Base-by-base conservation (phyloP, 805 yeast genomes). In the Maudiozyma bulderi region DNA sequence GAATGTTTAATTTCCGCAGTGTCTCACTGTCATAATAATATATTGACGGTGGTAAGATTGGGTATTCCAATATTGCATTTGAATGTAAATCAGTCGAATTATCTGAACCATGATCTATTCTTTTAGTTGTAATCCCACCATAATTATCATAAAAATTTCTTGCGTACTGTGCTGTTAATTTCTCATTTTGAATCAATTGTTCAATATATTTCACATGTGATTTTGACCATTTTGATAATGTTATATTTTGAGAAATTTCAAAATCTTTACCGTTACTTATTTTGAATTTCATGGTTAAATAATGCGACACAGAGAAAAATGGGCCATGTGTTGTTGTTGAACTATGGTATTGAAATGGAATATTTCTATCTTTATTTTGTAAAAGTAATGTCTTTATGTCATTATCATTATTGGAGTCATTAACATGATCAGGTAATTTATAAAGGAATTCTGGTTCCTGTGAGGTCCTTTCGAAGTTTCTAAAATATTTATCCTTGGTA, bases 121-220 rank as follows among this genome's bases (percentile, higher is more conserved):
- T 60, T 20, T 61, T 57, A 47, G 64, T 65, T 11, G 55, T 57
- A 10, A 69, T 64, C 8, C 70, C 68, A 2, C 73, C 72, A 50
- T 64, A 61, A 34, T 59, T 64, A 13, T 57, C 60, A 39, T 68
- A 67, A 46, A 67, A 66, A 41, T 59, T 56, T 43, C 57, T 60
- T 3, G 70, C 69, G 48, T 53, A 56, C 33, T 57, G 61, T 1
- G 84, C 77, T 28, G 67, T 50, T 38, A 73, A 76, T 47, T 77
- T 75, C 58, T 81, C 83, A 45, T 72, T 69, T 50, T 71, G 54
- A 14, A 81, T 77, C 74, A 83, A 73, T 51, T 70, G 71, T 48
- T 80, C 68, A 10, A 81, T 58, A 49, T 78, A 73, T 34, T 69
- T 73, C 40, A 81, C 67, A 54, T 76, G 71, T 2, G 61, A 54